These are phyloP conservation scores for Neonectria punicea DNA, from an alignment of 2,329 filamentous ascomycete species.

Conservation along the genomic window DNA sequence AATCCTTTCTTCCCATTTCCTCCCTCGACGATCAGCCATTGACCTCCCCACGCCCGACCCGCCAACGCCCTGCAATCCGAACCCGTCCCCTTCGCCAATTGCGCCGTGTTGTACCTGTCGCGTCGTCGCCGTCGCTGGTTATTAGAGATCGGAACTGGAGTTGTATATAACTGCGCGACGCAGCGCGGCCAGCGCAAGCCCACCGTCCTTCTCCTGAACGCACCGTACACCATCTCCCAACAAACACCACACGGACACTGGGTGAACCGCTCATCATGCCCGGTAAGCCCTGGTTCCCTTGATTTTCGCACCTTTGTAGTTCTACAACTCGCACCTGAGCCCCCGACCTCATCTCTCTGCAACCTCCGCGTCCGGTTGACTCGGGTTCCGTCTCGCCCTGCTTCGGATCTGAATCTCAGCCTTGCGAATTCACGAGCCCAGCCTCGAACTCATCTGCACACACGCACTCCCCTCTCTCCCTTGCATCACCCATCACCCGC, in stretches of 20 bases:
- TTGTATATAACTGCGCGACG: slow-evolving; percentile 11
- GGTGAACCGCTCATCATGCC: slow-evolving; percentile 21
- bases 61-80: neutral
- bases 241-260: neutral
- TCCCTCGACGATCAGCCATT: slow-evolving; percentile 3
- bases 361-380: neutral
- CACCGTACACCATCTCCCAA: neutral
- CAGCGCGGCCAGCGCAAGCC: slow-evolving; percentile 19
- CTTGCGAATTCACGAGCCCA: slow-evolving; percentile 15
- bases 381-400: slow-evolving; percentile 1
- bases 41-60: neutral
- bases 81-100: neutral
- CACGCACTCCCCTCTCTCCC: slow-evolving; percentile 1
- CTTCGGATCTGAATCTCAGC: slow-evolving; percentile 7
- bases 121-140: slow-evolving; percentile 8
- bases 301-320: neutral
- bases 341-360: neutral
- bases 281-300: slow-evolving; percentile 17
- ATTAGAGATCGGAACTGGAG: slow-evolving; percentile 14
- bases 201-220: neutral
- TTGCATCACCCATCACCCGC: slow-evolving; percentile 12
- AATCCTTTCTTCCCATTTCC: neutral
- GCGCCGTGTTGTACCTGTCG: slow-evolving; percentile 1
- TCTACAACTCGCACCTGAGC: neutral
- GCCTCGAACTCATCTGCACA: slow-evolving; percentile 12